These are phyloP conservation scores for Albatrellus sp. DNA, from an alignment of 1,284 basidiomycete species.

Conservation along the genomic window DNA sequence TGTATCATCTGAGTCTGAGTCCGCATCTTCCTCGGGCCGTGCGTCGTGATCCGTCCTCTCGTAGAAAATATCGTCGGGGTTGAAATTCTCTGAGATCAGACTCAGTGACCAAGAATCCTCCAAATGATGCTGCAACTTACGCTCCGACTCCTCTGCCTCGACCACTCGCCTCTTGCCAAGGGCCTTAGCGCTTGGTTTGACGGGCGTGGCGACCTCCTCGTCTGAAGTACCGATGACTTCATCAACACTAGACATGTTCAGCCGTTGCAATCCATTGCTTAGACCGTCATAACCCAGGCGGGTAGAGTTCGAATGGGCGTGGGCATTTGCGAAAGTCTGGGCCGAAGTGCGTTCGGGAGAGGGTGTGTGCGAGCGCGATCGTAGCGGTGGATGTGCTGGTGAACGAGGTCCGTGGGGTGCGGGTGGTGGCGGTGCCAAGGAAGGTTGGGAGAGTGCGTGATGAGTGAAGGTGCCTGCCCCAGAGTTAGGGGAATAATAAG, in stretches of 20 bases:
- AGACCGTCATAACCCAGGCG: constrained; percentile 5
- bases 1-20: constrained; percentile 26
- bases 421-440: constrained; percentile 50
- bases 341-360: constrained; percentile 25
- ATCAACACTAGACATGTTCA: neutral
- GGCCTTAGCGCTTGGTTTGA: constrained; percentile 62
- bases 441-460: constrained; percentile 16
- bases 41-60: constrained; percentile 17
- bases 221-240: constrained; percentile 4
- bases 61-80: constrained; percentile 32
- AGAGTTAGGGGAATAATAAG: constrained; percentile 11
- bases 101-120: constrained; percentile 2
- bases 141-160: constrained; percentile 29
- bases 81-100: constrained; percentile 21
- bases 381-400: constrained; percentile 29
- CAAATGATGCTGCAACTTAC: constrained; percentile 19
- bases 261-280: constrained; percentile 4
- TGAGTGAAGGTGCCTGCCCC: constrained; percentile 10
- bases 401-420: constrained; percentile 59
- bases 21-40: constrained; percentile 12
- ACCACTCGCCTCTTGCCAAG: constrained; percentile 62
- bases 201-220: constrained; percentile 17
- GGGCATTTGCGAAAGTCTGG: constrained; percentile 4
- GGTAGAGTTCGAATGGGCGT: neutral
- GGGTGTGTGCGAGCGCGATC: constrained; percentile 44